Percentiles rank a stretch among this genome's conserved stretches.
Evolutionary conservation across 768 basidiomycete genomes (phyloP).

Genomic region (Trametes punicea): DNA sequence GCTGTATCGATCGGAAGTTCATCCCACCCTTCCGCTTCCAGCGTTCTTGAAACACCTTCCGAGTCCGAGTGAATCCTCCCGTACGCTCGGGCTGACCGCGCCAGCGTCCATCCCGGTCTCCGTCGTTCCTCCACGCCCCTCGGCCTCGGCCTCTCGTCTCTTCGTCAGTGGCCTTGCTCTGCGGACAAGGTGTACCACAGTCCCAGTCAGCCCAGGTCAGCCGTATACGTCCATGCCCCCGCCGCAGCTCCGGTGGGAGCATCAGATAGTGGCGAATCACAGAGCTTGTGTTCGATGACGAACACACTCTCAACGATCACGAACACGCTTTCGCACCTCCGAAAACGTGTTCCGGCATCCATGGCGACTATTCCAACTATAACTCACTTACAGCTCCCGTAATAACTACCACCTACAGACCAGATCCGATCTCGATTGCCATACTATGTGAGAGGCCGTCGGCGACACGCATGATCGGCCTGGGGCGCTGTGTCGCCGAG

Average conservation of each 20-base stretch:
- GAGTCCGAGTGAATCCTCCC: not conserved
- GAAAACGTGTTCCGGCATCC: constrained; percentile 13
- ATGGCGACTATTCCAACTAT: constrained; percentile 15
- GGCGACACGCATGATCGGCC: not conserved
- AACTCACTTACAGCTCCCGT: constrained; percentile 5
- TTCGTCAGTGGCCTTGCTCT: not conserved
- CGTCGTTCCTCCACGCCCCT: not conserved
- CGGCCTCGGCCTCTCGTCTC: not conserved
- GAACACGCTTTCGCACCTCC: constrained; percentile 4
- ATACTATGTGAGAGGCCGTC: not conserved
- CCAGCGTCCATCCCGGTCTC: not conserved
- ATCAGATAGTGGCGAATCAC: constrained; percentile 7
- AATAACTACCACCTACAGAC: not conserved
- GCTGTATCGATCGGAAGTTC: constrained; percentile 17
- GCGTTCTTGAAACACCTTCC: constrained; percentile 15
- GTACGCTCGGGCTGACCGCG: not conserved
- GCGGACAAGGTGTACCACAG: not conserved
- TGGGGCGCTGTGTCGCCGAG: not conserved
- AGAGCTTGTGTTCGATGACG: not conserved
- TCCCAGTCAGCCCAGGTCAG: not conserved
- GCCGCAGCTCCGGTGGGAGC: not conserved
- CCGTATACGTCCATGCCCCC: not conserved
- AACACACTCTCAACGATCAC: constrained; percentile 6
- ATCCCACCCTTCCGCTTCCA: not conserved
- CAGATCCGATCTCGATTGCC: constrained; percentile 17